Base-by-base conservation (phyloP, 202 grass and related monocot species). In the Zizania palustris region DNA sequence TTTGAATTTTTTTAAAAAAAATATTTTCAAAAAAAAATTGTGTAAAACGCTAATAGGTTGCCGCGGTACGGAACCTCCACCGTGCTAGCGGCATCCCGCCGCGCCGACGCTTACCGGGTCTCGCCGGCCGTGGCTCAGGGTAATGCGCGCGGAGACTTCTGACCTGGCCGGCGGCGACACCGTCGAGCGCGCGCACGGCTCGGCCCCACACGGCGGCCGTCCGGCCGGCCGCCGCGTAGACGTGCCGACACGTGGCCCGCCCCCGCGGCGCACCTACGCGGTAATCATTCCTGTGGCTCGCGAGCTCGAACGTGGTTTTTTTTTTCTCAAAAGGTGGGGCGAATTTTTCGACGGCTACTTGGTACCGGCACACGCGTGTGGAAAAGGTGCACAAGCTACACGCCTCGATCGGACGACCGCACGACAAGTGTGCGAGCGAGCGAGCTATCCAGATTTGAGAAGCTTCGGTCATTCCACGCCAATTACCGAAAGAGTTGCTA, bases 381-480 rank as follows among this genome's bases (percentile, higher is more conserved):
- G n/a, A 82, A 77, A 60, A 19, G 79, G 39, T 63, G n/a, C 45
- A 12, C 65, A 45, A 46, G 40, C 60, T 16, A 16, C 60, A 3
- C 11, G 19, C 5, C 14, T 5, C 5, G 0, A 1, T 50, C 49
- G 49, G 13, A 58, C 53, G 20, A 67, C 14, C 9, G 40, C 11
- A 57, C 14, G 18, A 57, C 14, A 41, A 65, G 68, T 79, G 80
- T 68, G 63, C 18, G 69, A 21, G 42, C 69, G 80, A 62, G 63
- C 18, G 69, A 21, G 42, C 69, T 74, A 83, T 87, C 62, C 80
- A 21, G 63, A n/a, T 69, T 79, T 80, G 63, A 69, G 74, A 79
- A 83, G n/a, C 14, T 83, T 87, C 80, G 55, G 14, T 45, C 28
- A 28, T 28, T 28, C 28, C 28, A 28, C 28, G 45, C 54, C 55